Percentiles rank a stretch among this genome's conserved stretches.
Conservation (phyloP, 805 yeast genomes). For the Barnettozyma botsteinii region DNA sequence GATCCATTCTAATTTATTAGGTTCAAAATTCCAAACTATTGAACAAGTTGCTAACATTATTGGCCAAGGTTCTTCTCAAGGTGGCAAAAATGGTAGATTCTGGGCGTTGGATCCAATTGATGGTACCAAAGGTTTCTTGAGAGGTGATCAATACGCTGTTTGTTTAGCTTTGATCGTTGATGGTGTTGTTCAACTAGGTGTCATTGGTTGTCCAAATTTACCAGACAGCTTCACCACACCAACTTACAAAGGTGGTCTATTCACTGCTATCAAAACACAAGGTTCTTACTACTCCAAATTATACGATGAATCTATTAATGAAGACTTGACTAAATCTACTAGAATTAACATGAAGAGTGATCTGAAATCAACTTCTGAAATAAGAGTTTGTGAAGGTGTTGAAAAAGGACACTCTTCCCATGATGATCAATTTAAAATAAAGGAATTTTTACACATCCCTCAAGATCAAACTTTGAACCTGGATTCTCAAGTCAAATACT, state of each 20-base stretch:
- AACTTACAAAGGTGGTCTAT: conserved; percentile 61
- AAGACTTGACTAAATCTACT: conserved; percentile 28
- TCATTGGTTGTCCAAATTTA: conserved; percentile 94
- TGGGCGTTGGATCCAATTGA: conserved; percentile 99
- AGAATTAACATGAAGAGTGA: conserved; percentile 49
- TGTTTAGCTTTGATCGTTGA: conserved; percentile 86
- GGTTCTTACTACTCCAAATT: conserved; percentile 53
- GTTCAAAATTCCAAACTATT: conserved; percentile 37
- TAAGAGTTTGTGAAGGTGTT: conserved; percentile 85
- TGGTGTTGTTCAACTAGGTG: conserved; percentile 82
- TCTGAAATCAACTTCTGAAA: conserved; percentile 37
- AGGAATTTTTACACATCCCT: conserved; percentile 53
- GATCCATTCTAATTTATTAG: conserved; percentile 29
- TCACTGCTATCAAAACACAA: conserved; percentile 57
- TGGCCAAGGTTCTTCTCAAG: conserved; percentile 74
- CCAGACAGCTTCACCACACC: conserved; percentile 34
- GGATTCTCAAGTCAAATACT: conserved; percentile 96
- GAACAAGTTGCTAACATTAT: conserved; percentile 57
- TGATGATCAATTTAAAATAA: conserved; percentile 74
- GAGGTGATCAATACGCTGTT: conserved; percentile 96
- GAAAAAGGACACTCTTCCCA: conserved; percentile 95
- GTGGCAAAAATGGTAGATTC: conserved; percentile 74
- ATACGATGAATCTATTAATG: conserved; percentile 29
- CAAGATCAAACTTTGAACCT: conserved; percentile 61
- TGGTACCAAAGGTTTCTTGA: conserved; percentile 92